A percentile compares a stretch with the other conserved stretches of the same genome.
phyloP scores from a whole-genome alignment of 2,329 filamentous ascomycete genomes.

The Fusarium annulatum region DNA sequence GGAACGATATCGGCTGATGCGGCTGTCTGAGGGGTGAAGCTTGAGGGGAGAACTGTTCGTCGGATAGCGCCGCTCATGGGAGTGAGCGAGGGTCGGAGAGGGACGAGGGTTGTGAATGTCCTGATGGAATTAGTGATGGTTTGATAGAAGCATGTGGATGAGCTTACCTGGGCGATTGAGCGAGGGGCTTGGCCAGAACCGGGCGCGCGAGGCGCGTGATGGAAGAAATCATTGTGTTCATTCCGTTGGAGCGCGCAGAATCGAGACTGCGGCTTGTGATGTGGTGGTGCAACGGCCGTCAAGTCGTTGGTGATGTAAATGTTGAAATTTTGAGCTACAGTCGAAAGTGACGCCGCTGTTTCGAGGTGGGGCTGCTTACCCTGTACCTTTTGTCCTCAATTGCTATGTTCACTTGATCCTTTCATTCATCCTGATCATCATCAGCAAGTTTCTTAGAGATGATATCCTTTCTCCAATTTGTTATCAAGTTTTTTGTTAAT shows the following conservation, averaged over 20 bases:
- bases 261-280: constrained; percentile 28
- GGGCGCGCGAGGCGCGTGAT: constrained; percentile 49
- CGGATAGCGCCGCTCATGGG: constrained; percentile 49
- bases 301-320: constrained; percentile 34
- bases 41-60: constrained; percentile 43
- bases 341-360: constrained; percentile 35
- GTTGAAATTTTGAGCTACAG: constrained; percentile 45
- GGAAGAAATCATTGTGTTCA: constrained; percentile 45
- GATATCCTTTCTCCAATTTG: not conserved
- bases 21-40: constrained; percentile 47
- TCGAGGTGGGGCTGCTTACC: constrained; percentile 31
- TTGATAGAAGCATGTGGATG: not conserved
- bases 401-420: constrained; percentile 2
- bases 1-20: constrained; percentile 58
- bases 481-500: too few relatives aligned
- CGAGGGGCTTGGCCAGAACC: constrained; percentile 38
- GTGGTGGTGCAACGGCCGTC: constrained; percentile 20
- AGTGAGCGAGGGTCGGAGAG: constrained; percentile 60
- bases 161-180: constrained; percentile 42
- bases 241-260: constrained; percentile 20
- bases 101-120: constrained; percentile 61
- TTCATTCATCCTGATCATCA: constrained; percentile 50
- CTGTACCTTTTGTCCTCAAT: constrained; percentile 3
- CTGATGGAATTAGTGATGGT: constrained; percentile 44
- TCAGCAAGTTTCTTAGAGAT: not conserved